These are phyloP conservation scores for Pestalotiopsis sp. DNA, from an alignment of 2,329 filamentous ascomycete genomes.

Conservation along the genomic window DNA sequence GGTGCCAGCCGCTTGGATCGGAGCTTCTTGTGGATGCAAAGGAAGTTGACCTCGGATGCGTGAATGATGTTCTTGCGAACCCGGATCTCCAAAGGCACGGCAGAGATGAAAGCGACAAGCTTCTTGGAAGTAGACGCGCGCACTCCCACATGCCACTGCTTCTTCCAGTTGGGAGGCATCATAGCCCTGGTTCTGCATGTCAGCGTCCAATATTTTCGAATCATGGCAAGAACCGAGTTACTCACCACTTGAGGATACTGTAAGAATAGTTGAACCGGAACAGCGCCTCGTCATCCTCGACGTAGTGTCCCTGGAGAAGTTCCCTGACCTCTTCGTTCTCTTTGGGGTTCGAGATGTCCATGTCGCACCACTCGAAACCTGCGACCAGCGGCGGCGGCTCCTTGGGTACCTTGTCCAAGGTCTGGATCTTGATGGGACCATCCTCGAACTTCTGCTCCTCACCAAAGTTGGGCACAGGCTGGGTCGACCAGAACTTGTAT, in stretches of 20 bases:
- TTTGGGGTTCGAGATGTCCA: slow-evolving; percentile 79
- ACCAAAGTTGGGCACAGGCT: slow-evolving; percentile 87
- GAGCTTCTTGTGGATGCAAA: slow-evolving; percentile 97
- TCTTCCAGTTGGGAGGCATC: slow-evolving; percentile 91
- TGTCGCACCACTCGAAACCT: slow-evolving; percentile 92
- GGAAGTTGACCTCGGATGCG: slow-evolving; percentile 95
- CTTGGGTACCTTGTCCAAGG: slow-evolving; percentile 77
- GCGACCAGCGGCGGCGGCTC: slow-evolving; percentile 75
- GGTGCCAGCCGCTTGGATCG: slow-evolving; percentile 90
- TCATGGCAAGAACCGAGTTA: slow-evolving; percentile 9
- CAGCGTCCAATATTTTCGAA: background rate
- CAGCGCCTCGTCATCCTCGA: slow-evolving; percentile 95
- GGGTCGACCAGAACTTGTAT: slow-evolving; percentile 99
- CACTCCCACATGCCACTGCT: slow-evolving; percentile 94
- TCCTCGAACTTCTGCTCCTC: slow-evolving; percentile 65
- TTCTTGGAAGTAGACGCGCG: slow-evolving; percentile 81
- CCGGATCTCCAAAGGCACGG: slow-evolving; percentile 81
- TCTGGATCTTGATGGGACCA: slow-evolving; percentile 82
- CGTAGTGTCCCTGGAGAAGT: slow-evolving; percentile 89
- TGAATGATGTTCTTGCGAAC: slow-evolving; percentile 76
- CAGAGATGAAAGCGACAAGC: slow-evolving; percentile 89
- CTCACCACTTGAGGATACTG: slow-evolving; percentile 85
- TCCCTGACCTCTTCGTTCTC: slow-evolving; percentile 91
- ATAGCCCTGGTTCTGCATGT: slow-evolving; percentile 67
- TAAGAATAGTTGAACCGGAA: slow-evolving; percentile 97